These are phyloP conservation scores for Nasturtium officinale DNA, from an alignment of 345 rosid genomes.

Conservation along the genomic window DNA sequence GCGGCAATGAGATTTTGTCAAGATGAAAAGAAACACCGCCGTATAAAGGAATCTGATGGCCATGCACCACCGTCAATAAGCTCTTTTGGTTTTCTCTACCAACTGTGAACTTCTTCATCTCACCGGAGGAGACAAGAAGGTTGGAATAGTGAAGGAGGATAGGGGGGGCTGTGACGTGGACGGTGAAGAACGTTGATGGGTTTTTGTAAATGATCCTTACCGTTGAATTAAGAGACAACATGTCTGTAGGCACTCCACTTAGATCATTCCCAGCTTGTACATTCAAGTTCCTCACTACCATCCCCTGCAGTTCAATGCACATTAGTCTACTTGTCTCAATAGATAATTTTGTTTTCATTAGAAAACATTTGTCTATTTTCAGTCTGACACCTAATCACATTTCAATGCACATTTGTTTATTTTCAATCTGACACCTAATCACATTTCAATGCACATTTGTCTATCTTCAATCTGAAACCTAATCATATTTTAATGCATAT, in stretches of 20 bases:
- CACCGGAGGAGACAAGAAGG: conserved; percentile 78
- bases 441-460: no score
- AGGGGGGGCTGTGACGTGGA: conserved; percentile 88
- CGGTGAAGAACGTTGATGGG: conserved; percentile 82
- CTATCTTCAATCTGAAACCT: no score
- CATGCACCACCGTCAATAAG: conserved; percentile 57
- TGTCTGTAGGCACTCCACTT: conserved; percentile 90
- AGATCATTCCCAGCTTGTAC: conserved; percentile 87
- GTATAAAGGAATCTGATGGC: conserved; percentile 78
- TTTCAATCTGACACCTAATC: no score
- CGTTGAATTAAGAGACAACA: conserved; percentile 89
- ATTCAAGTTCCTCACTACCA: conserved; percentile 75
- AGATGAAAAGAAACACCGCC: conserved; percentile 66
- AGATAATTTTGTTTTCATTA: background rate
- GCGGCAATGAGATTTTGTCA: conserved; percentile 55
- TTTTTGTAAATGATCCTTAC: conserved; percentile 80
- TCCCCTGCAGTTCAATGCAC: conserved; percentile 53
- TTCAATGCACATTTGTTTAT: no score
- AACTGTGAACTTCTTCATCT: conserved; percentile 84
- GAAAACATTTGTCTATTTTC: no score
- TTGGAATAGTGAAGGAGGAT: conserved; percentile 70
- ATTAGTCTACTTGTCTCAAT: conserved; percentile 9
- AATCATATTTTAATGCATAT: no score
- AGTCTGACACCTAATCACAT: no score
- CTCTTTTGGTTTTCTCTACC: conserved; percentile 56